Evolutionary conservation across 2,329 filamentous ascomycete species (phyloP), one percentile per base, ranked within the genome.

Genomic region (Colletotrichum costaricense): DNA sequence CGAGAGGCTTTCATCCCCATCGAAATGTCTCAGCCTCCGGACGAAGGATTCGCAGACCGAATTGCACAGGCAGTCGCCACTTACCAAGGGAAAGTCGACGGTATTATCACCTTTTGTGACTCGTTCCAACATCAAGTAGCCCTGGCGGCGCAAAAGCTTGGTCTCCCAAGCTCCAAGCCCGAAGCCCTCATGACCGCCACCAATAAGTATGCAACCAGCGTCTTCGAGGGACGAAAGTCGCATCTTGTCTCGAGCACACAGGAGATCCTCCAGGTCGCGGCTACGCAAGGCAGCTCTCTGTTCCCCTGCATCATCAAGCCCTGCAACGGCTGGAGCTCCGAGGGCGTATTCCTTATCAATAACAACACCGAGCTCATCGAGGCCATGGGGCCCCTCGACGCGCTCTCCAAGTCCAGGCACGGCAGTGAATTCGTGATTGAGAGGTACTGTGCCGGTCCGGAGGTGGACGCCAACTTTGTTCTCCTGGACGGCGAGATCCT

Each of bases 231-330:
- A 19, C 42, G 42, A n/a, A 19, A 46, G 42, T 46, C 42, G 16
- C 42, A 46, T n/a, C 42, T 46, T n/a, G 42, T 46, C 42, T 46
- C 42, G 19, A 46, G 42, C 42, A 46, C 42, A 19, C 42, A 46
- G 42, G 42, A 46, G 42, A 16, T 46, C 16, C 42, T 46, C 16
- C 42, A 46, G 42, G 42, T 46, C 38, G 42, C 42, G 42, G 42
- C 42, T 46, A 19, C 5, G 16, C 42, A 46, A 8, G 42, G 42
- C 16, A 46, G 19, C 42, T 46, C 42, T n/a, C 55, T 19, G 55
- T 81, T 74, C 63, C 82, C 82, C 2, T 60, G 82, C 14, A 79
- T 84, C 57, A 78, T 83, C n/a, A 84, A 84, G 76, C 82, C 83
- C 0, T 79, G 77, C 57, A 76, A 66, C 2, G 82, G 82, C 16